These are phyloP conservation scores for Petrea volubilis DNA, from an alignment of 257 asterid species.

Conservation along the genomic window DNA sequence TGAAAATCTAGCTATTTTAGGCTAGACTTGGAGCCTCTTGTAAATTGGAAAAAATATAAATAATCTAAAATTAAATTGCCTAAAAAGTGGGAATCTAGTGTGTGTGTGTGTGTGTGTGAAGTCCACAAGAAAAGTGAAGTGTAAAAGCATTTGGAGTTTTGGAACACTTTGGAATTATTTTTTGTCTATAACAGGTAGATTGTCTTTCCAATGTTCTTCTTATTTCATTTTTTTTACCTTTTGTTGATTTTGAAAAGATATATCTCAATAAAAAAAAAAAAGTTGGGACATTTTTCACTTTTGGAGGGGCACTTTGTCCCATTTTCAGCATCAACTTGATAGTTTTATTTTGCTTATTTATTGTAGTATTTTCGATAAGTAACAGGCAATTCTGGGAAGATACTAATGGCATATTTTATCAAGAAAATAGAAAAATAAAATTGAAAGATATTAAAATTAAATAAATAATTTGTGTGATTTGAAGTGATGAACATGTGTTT, in stretches of 20 bases:
- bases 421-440: too few species aligned
- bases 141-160: neutral
- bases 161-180: conserved; percentile 6
- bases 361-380: neutral
- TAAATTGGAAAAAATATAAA: neutral
- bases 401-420: neutral
- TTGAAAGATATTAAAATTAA: too few species aligned
- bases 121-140: conserved; percentile 6
- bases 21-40: neutral
- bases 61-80: neutral
- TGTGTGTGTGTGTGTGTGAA: neutral
- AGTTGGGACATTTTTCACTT: conserved; percentile 17
- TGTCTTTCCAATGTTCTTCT: conserved; percentile 11
- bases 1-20: neutral
- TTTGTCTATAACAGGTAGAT: conserved; percentile 17
- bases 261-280: neutral
- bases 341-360: neutral
- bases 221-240: conserved; percentile 20
- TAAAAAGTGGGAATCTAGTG: conserved; percentile 10
- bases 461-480: too few species aligned
- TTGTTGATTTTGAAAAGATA: conserved; percentile 31
- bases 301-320: neutral
- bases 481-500: too few species aligned
- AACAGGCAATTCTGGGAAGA: neutral
- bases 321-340: neutral